Evolutionary conservation across 768 basidiomycete species (phyloP).

Genomic region (Hericium coralloides): DNA sequence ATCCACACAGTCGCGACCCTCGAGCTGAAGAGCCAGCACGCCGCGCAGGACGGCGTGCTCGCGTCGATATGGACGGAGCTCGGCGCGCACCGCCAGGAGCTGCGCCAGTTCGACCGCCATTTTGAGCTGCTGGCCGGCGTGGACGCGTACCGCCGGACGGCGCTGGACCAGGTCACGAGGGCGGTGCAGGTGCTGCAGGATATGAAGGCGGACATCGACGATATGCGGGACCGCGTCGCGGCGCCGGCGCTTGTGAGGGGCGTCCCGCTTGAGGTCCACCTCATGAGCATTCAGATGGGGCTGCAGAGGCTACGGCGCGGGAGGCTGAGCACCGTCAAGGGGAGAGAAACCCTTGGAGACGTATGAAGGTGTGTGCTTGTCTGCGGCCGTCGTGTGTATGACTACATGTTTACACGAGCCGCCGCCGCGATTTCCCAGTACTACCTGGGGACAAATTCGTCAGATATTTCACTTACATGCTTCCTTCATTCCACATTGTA

Average conservation of each 20-base stretch:
- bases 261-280: constrained; percentile 66
- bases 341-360: no score
- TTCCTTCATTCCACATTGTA: no score
- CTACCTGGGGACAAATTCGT: no score
- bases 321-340: constrained; percentile 17
- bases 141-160: constrained; percentile 48
- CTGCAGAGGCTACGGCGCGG: constrained; percentile 53
- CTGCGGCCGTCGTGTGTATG: no score
- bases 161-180: constrained; percentile 56
- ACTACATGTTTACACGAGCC: no score
- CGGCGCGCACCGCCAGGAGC: constrained; percentile 45
- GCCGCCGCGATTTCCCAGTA: no score
- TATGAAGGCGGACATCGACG: constrained; percentile 71
- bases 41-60: constrained; percentile 45
- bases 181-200: constrained; percentile 51
- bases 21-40: constrained; percentile 40
- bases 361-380: no score
- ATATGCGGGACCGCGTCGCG: constrained; percentile 62
- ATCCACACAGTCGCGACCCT: constrained; percentile 52
- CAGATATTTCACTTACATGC: no score
- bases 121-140: constrained; percentile 46
- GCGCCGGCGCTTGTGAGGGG: constrained; percentile 54
- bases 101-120: constrained; percentile 45
- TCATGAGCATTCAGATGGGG: constrained; percentile 60
- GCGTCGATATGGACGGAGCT: constrained; percentile 61